Percentiles rank a stretch among this genome's conserved stretches.
Conservation (phyloP, 768 basidiomycete species). For the Gelatoporia subvermispora region DNA sequence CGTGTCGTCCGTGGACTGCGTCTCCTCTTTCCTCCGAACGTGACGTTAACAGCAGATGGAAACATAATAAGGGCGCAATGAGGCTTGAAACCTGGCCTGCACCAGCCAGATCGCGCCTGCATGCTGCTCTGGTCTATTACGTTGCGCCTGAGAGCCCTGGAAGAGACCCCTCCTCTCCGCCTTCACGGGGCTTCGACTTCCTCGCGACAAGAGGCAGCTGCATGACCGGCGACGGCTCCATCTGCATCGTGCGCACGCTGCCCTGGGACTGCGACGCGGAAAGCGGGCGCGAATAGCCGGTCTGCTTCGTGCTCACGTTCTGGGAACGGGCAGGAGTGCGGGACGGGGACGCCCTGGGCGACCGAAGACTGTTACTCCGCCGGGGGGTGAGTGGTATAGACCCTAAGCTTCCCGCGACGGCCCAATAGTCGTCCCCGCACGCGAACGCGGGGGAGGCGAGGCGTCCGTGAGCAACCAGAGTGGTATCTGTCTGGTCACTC, state of each 20-base stretch:
- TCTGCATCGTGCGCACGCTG: constrained; percentile 22
- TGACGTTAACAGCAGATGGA: too few relatives aligned
- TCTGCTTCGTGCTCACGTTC: too few relatives aligned
- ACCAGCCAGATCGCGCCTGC: too few relatives aligned
- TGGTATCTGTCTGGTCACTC: background rate
- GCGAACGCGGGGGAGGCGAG: background rate
- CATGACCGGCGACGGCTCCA: constrained; percentile 26
- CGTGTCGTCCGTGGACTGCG: too few relatives aligned
- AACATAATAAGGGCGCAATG: too few relatives aligned
- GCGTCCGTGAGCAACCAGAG: background rate
- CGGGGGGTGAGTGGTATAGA: background rate
- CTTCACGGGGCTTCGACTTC: background rate
- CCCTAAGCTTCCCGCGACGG: background rate
- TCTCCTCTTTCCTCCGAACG: too few relatives aligned
- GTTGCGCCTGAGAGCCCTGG: too few relatives aligned
- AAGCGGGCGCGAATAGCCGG: too few relatives aligned
- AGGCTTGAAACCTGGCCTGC: too few relatives aligned
- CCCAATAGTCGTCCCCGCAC: too few relatives aligned
- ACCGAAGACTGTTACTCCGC: constrained; percentile 1
- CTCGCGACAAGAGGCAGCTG: constrained; percentile 13
- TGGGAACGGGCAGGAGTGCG: background rate
- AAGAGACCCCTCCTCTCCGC: too few relatives aligned
- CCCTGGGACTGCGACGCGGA: background rate
- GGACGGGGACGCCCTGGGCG: constrained; percentile 6
- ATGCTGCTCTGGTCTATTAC: too few relatives aligned